phyloP scores from a whole-genome alignment of 1,284 basidiomycete species.

The Leucocoprinus gongylophorus region DNA sequence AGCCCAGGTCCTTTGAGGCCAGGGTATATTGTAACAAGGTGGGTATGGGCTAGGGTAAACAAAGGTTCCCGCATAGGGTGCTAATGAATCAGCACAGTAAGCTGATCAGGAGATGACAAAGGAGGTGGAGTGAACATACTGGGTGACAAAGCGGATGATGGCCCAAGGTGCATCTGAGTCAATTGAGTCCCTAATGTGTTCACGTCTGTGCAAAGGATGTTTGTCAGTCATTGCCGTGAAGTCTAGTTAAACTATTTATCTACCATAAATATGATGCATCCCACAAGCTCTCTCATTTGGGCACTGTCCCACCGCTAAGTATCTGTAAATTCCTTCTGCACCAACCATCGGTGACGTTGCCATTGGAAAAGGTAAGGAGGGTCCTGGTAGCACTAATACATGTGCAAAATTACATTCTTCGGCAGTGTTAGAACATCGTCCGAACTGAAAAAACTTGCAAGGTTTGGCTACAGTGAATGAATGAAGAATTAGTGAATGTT shows the following conservation, averaged over 20 bases:
- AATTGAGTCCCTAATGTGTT: neutral
- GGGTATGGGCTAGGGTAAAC: conserved; percentile 3
- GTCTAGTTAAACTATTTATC: neutral
- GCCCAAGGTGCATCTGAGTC: neutral
- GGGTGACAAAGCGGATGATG: conserved; percentile 1
- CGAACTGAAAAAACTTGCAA: conserved; percentile 39
- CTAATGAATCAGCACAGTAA: neutral
- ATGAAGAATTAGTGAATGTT: conserved; percentile 1
- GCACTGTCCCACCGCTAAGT: conserved; percentile 34
- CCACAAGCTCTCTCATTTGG: conserved; percentile 32
- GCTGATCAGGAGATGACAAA: neutral
- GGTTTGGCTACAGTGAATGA: conserved; percentile 34
- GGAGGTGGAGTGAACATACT: neutral
- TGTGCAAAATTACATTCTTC: conserved; percentile 43
- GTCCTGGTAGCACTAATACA: conserved; percentile 25
- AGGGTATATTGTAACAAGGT: conserved; percentile 4
- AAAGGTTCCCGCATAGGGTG: neutral
- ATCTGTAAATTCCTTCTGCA: conserved; percentile 27
- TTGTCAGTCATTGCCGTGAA: neutral
- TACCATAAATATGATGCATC: conserved; percentile 29
- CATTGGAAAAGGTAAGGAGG: conserved; percentile 7
- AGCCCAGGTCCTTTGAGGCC: conserved; percentile 1
- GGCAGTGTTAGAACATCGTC: conserved; percentile 33
- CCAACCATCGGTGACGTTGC: neutral
- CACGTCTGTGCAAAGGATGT: conserved; percentile 3